Evolutionary conservation across 306 rosid species (phyloP), one percentile per base, ranked within the genome.

Genomic region (Comarum palustre): DNA sequence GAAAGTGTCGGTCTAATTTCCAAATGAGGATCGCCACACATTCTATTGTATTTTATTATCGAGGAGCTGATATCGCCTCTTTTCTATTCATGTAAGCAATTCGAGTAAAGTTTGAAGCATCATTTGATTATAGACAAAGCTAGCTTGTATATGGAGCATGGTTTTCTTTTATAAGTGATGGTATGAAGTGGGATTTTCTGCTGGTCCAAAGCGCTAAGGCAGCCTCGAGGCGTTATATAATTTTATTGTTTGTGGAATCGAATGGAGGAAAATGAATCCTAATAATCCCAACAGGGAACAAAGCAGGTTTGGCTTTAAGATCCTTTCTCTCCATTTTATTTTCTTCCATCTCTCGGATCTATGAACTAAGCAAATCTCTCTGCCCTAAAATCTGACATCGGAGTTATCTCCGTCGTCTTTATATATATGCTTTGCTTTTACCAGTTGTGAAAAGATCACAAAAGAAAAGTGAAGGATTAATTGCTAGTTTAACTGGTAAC

Each of bases 341-440:
- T n/a, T n/a, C n/a, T 32, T 61, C 25, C 45, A 62, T 62, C 80
- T 38, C 41, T 76, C 81, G 80, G 81, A 81, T 84, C 86, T 75
- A 79, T 29, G 70, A 71, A 66, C n/a, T 31, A 60, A 15, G 41
- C 11, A 57, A 27, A 36, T 11, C 15, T 68, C 80, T 83, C 81
- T 83, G 85, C 84, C 25, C 46, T n/a, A 34, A 80, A 79, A 78
- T 52, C 73, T 72, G 69, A 78, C 77, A 81, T 52, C 45, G 14
- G 66, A 60, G 39, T 60, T 9, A 31, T 31, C 66, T 60, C 66
- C 66, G 41, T 29, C 66, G 22, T 60, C 66, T 60, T 60, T 59
- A 5, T 59, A 27, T 59, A 17, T 24, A 20, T 55, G 61, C 31
- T 15, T 32, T 60, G 64, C 17, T 54, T 75, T 71, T 65, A 65